Evolutionary conservation across 2,329 filamentous ascomycete species (phyloP).

Genomic region (Colletotrichum liaoningense): DNA sequence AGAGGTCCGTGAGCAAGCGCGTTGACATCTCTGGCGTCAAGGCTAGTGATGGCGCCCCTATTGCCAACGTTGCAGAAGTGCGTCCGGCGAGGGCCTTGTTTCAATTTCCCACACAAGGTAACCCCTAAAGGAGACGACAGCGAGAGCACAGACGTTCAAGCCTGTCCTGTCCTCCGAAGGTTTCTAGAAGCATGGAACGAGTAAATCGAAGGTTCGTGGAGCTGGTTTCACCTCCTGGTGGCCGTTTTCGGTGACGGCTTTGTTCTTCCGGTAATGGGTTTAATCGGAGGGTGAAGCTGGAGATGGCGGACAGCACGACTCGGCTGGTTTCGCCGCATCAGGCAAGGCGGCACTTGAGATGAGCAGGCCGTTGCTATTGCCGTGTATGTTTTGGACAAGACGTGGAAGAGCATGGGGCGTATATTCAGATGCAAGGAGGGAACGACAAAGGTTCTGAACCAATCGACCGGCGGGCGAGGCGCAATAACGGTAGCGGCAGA

Average conservation of each 20-base stretch:
- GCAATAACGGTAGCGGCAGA: neutral
- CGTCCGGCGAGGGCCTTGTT: constrained; percentile 30
- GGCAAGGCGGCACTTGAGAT: constrained; percentile 3
- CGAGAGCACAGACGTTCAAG: constrained; percentile 33
- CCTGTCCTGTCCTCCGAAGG: constrained; percentile 14
- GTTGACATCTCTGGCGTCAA: constrained; percentile 17
- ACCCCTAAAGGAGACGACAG: constrained; percentile 31
- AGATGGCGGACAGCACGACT: constrained; percentile 25
- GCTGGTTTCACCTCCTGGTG: constrained; percentile 30
- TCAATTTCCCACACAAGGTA: constrained; percentile 32
- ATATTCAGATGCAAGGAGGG: neutral
- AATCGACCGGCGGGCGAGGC: neutral
- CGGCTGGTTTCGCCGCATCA: constrained; percentile 28
- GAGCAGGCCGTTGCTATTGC: neutral
- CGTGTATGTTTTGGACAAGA: constrained; percentile 6
- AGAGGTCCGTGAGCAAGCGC: constrained; percentile 16
- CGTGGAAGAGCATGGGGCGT: constrained; percentile 3
- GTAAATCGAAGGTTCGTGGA: constrained; percentile 30
- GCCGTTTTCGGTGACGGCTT: neutral
- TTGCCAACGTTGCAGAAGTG: constrained; percentile 31
- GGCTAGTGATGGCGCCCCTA: constrained; percentile 12
- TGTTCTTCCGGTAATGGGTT: constrained; percentile 9
- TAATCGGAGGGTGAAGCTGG: constrained; percentile 6
- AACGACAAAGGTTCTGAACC: neutral
- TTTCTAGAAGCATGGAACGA: constrained; percentile 35